Base-by-base conservation (phyloP, 192 early-diverging fungal species). In the Mortierella alpina region DNA sequence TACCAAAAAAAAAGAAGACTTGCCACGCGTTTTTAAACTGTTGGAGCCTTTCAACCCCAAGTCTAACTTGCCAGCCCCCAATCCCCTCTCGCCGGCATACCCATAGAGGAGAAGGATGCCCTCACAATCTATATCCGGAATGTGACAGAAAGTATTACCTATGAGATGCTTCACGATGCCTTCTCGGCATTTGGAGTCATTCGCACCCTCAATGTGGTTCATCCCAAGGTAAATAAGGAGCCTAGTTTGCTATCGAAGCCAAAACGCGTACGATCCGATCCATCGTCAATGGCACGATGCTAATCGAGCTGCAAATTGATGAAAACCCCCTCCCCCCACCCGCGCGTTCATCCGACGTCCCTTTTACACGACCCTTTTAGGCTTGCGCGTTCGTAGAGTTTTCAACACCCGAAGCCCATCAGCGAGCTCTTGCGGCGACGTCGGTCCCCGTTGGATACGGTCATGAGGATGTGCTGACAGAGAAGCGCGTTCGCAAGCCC, bases 331-430 rank as follows among this genome's bases (percentile, higher is more conserved):
- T n/a, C n/a, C n/a, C n/a, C 23, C 56, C 17, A 66, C 31, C 40
- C 13, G 20, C 12, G 40, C 40, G 18, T 12, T 5, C 15, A 5
- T 42, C 23, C 20, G 10, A 63, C 54, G 51, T 15, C 55, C 61
- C 12, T 10, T n/a, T 40, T 15, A 31, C n/a, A n/a, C n/a, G n/a
- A n/a, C n/a, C 23, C 54, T 22, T 18, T 47, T 39, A 66, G 63
- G 78, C 70, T n/a, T 74, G 68, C 44, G 84, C 84, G 2, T 85
- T 81, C 48, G 65, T 85, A 18, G 84, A 85, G 40, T 83, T 83
- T 48, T 54, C 54, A 7, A 73, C 55, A 23, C 53, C 81, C 42
- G 73, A 85, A 17, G 75, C 76, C 22, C 68, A 67, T 40, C 72
- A 77, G 41, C 83, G 81, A 56, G 81, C 84, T 7, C 42, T 85